These are phyloP conservation scores for Posidonia australis DNA, from an alignment of 106 monocot genomes.

Conservation along the genomic window DNA sequence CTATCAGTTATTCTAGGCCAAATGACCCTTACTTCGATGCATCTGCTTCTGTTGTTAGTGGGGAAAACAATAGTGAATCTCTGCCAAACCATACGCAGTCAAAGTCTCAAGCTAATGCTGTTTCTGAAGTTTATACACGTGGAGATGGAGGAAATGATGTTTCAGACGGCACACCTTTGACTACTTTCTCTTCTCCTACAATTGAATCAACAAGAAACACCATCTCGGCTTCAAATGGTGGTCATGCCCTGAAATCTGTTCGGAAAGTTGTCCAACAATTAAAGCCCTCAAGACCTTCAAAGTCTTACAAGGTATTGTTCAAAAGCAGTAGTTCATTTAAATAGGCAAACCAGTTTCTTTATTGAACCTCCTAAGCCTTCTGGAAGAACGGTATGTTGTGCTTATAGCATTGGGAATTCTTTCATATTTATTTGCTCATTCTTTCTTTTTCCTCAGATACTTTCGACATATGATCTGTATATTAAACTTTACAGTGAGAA, in stretches of 20 bases:
- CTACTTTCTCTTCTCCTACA: conserved; percentile 9
- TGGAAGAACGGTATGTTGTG: background rate
- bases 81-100: conserved; percentile 9
- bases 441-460: conserved; percentile 33
- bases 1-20: background rate
- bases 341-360: background rate
- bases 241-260: conserved; percentile 20
- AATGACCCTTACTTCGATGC: background rate
- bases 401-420: background rate
- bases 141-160: conserved; percentile 11
- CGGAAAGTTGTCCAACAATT: conserved; percentile 31
- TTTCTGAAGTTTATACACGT: conserved; percentile 10
- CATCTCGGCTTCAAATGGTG: conserved; percentile 12
- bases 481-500: conserved; percentile 71
- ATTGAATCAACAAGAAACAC: conserved; percentile 6
- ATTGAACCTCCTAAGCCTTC: no score
- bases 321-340: background rate
- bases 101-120: conserved; percentile 7
- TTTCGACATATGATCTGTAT: conserved; percentile 66
- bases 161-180: background rate
- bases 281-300: conserved; percentile 21
- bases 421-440: conserved; percentile 4
- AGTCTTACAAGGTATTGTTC: conserved; percentile 12
- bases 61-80: conserved; percentile 8
- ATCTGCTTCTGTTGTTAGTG: conserved; percentile 6